These are phyloP conservation scores for Tetrapisispora pingtungensis DNA, from an alignment of 805 yeast genomes.

Conservation along the genomic window DNA sequence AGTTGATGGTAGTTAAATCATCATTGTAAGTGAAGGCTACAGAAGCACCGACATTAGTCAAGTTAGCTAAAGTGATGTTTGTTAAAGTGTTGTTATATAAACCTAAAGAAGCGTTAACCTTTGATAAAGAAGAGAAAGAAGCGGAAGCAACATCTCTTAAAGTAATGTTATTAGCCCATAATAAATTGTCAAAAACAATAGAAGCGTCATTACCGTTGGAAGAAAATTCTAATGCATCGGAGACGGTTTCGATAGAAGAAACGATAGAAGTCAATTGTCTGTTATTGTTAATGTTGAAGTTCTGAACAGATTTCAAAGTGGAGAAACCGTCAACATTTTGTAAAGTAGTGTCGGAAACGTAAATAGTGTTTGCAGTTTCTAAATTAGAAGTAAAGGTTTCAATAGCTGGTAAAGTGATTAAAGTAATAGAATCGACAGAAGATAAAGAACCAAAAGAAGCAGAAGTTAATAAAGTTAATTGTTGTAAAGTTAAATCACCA, in stretches of 20 bases:
- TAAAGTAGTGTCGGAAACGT: slow-evolving; percentile 66
- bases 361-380: slow-evolving; percentile 58
- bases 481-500: slow-evolving; percentile 52
- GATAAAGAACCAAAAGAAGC: slow-evolving; percentile 70
- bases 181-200: slow-evolving; percentile 56
- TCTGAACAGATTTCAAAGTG: slow-evolving; percentile 35
- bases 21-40: slow-evolving; percentile 67
- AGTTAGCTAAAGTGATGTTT: slow-evolving; percentile 41
- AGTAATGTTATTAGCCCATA: slow-evolving; percentile 81
- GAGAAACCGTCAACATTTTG: slow-evolving; percentile 56
- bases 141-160: slow-evolving; percentile 72
- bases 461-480: slow-evolving; percentile 55
- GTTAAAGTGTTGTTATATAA: slow-evolving; percentile 63
- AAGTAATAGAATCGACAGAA: slow-evolving; percentile 71
- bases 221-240: slow-evolving; percentile 67
- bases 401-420: slow-evolving; percentile 83
- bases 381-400: slow-evolving; percentile 58
- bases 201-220: slow-evolving; percentile 74
- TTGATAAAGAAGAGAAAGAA: slow-evolving; percentile 54
- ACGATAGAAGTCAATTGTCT: slow-evolving; percentile 58
- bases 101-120: slow-evolving; percentile 75
- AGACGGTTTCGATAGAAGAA: slow-evolving; percentile 63
- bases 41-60: slow-evolving; percentile 68
- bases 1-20: slow-evolving; percentile 56
- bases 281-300: slow-evolving; percentile 88